These are phyloP conservation scores for Phlebiopsis gigantea DNA, from an alignment of 768 basidiomycete genomes.

Conservation along the genomic window DNA sequence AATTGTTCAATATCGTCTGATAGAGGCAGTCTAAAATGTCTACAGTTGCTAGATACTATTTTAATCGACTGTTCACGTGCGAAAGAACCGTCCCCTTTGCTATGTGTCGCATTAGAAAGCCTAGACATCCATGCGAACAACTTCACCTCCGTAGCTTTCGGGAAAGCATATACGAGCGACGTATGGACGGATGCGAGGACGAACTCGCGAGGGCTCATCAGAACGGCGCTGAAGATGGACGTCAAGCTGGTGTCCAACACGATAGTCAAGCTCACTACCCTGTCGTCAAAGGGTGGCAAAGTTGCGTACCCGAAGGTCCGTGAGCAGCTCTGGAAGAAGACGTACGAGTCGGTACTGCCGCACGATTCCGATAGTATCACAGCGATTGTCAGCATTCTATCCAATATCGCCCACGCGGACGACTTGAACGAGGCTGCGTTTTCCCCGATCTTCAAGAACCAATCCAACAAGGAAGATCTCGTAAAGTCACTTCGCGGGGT, in stretches of 20 bases:
- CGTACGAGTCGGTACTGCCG: slow-evolving; percentile 54
- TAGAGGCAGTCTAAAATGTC: neutral
- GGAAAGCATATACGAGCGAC: slow-evolving; percentile 30
- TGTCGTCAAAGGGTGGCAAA: slow-evolving; percentile 30
- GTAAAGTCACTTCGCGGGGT: slow-evolving; percentile 43
- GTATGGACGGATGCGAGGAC: slow-evolving; percentile 39
- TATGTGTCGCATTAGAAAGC: slow-evolving; percentile 30
- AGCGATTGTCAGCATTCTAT: slow-evolving; percentile 51
- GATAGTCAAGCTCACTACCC: slow-evolving; percentile 30
- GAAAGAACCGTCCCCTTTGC: slow-evolving; percentile 22
- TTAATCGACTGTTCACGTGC: neutral
- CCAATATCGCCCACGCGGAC: slow-evolving; percentile 65
- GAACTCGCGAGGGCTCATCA: slow-evolving; percentile 38
- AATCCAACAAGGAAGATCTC: slow-evolving; percentile 15
- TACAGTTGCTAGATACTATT: neutral
- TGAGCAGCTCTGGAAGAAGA: slow-evolving; percentile 61
- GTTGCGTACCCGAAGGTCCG: slow-evolving; percentile 35
- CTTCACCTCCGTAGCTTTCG: slow-evolving; percentile 43
- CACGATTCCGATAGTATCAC: slow-evolving; percentile 55
- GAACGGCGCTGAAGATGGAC: slow-evolving; percentile 28
- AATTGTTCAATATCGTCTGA: slow-evolving; percentile 22
- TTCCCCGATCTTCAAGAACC: slow-evolving; percentile 29
- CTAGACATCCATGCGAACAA: slow-evolving; percentile 48
- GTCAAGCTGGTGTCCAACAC: slow-evolving; percentile 26
- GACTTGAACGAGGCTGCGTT: slow-evolving; percentile 50